phyloP scores from a whole-genome alignment of 2,329 filamentous ascomycete species.

The Pseudocercospora fijiensis region DNA sequence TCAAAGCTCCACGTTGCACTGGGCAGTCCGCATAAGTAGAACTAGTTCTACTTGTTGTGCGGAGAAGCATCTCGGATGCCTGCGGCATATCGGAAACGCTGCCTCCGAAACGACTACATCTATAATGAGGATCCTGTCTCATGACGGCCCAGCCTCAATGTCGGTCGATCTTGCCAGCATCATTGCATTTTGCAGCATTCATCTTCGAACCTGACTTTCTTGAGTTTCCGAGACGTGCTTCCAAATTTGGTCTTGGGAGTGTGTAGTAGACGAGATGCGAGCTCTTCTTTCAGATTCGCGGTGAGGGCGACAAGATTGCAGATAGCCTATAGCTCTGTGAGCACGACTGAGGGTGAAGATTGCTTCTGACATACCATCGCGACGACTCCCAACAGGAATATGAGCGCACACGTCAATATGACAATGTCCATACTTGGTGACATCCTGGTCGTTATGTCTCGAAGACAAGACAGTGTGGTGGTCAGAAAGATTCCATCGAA shows the following conservation, averaged over 20 bases:
- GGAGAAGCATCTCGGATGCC: not conserved
- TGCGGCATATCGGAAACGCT: not conserved
- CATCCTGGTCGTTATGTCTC: not conserved
- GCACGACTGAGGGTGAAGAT: not conserved
- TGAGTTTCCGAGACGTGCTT: not conserved
- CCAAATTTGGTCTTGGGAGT: not conserved
- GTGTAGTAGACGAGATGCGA: not conserved
- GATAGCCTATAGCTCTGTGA: not conserved
- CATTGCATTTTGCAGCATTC: not conserved
- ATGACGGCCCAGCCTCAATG: not conserved
- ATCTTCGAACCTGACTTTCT: not conserved
- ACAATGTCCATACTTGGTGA: not conserved
- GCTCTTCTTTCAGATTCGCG: not conserved
- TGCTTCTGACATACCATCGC: not conserved
- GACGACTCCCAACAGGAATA: not conserved
- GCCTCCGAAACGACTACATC: not conserved
- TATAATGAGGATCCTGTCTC: not conserved
- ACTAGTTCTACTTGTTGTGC: not conserved
- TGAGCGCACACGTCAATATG: not conserved
- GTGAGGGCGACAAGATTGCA: not conserved
- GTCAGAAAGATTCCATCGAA: not conserved
- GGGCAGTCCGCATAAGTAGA: not conserved
- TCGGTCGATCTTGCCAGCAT: not conserved
- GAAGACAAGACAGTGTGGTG: not conserved
- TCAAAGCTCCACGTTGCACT: not conserved